Conservation (phyloP, 306 rosid genomes). For the Psophocarpus tetragonolobus region DNA sequence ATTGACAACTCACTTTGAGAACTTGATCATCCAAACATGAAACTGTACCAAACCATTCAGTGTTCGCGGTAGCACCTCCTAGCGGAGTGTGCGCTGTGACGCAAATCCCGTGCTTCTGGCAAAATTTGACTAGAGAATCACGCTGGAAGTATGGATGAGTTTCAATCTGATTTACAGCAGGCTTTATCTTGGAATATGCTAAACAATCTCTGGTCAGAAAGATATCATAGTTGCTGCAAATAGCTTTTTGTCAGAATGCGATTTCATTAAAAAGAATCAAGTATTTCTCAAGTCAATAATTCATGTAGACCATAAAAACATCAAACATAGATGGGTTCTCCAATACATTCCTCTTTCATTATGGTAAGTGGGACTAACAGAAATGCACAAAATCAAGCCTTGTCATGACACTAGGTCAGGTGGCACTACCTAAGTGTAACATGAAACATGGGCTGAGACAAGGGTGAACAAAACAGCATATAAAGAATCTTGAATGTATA, state of each 20-base stretch:
- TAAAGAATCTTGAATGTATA: background rate
- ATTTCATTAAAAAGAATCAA: conserved; percentile 20
- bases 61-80: conserved; percentile 85
- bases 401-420: too few species aligned
- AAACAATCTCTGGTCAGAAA: conserved; percentile 91
- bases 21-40: conserved; percentile 78
- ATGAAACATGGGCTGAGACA: background rate
- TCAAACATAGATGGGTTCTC: conserved; percentile 1
- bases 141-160: conserved; percentile 96
- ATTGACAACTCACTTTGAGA: conserved; percentile 57
- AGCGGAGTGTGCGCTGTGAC: conserved; percentile 97
- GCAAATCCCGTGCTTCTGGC: conserved; percentile 77
- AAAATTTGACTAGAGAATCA: conserved; percentile 80
- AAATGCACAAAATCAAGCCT: background rate
- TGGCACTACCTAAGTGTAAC: background rate
- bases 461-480: conserved; percentile 8
- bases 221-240: conserved; percentile 89
- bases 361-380: conserved; percentile 7
- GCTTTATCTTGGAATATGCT: conserved; percentile 89
- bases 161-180: conserved; percentile 95
- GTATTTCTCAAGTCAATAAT: conserved; percentile 14
- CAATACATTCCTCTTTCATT: background rate
- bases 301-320: conserved; percentile 1
- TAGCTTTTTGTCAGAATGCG: conserved; percentile 43
- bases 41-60: conserved; percentile 77